Percentiles rank a stretch among this genome's conserved stretches.
Conservation (phyloP, 2,329 filamentous ascomycete genomes). For the Penicillium sp. region DNA sequence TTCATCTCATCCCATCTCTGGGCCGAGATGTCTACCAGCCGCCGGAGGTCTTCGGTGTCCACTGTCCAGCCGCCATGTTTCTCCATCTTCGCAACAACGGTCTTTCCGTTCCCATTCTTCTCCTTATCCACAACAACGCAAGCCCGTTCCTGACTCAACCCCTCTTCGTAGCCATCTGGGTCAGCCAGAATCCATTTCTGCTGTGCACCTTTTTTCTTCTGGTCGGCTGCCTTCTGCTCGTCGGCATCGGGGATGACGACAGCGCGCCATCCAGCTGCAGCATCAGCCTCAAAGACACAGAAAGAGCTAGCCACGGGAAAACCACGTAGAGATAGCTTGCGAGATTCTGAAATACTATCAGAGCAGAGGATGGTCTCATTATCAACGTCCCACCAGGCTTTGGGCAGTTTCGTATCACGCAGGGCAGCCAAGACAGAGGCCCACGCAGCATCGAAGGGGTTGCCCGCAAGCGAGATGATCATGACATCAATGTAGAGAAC, state of each 20-base stretch:
- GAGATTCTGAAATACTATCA: conserved; percentile 54
- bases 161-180: conserved; percentile 86
- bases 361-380: conserved; percentile 75
- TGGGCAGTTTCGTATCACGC: conserved; percentile 70
- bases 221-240: conserved; percentile 30
- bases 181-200: conserved; percentile 74
- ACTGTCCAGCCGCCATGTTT: conserved; percentile 77
- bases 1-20: conserved; percentile 63
- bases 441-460: conserved; percentile 90
- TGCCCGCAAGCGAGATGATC: conserved; percentile 89
- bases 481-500: conserved; percentile 92
- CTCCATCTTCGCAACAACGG: conserved; percentile 65
- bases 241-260: conserved; percentile 36
- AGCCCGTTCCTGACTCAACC: conserved; percentile 76
- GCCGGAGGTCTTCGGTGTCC: conserved; percentile 60
- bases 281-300: conserved; percentile 67
- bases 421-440: conserved; percentile 77
- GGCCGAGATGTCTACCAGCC: conserved; percentile 59
- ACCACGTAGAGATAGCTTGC: conserved; percentile 58
- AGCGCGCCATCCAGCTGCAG: conserved; percentile 38
- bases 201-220: conserved; percentile 37
- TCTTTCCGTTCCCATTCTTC: conserved; percentile 49
- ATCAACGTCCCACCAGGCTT: conserved; percentile 80
- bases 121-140: conserved; percentile 70
- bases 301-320: conserved; percentile 76